phyloP scores from a whole-genome alignment of 1,284 basidiomycete genomes.

The Apiotrichum domesticum region DNA sequence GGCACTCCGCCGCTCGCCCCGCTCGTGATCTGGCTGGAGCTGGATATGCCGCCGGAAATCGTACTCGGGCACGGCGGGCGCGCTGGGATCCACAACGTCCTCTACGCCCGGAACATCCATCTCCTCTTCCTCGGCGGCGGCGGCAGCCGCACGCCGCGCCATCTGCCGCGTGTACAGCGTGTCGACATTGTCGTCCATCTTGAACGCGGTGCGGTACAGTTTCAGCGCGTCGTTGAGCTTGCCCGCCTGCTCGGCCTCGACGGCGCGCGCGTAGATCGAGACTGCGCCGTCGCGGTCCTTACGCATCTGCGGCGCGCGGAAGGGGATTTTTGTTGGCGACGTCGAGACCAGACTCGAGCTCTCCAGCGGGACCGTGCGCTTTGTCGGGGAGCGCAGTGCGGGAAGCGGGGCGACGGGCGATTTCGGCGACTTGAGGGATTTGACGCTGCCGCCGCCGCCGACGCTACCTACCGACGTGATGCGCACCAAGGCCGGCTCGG shows the following conservation, averaged over 20 bases:
- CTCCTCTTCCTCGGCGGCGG: slow-evolving; percentile 1
- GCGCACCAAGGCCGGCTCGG: too few relatives aligned
- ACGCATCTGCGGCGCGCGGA: slow-evolving; percentile 11
- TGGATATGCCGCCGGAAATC: slow-evolving; percentile 43
- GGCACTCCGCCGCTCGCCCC: background rate
- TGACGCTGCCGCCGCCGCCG: too few relatives aligned
- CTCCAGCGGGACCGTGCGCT: background rate
- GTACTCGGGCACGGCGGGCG: slow-evolving; percentile 32
- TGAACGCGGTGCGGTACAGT: slow-evolving; percentile 72
- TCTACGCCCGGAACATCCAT: background rate
- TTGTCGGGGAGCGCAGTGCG: background rate
- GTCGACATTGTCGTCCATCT: slow-evolving; percentile 53
- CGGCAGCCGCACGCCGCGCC: background rate
- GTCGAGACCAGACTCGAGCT: background rate
- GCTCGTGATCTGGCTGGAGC: slow-evolving; percentile 39
- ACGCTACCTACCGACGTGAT: too few relatives aligned
- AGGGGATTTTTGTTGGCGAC: slow-evolving; percentile 8
- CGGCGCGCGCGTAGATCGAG: slow-evolving; percentile 61
- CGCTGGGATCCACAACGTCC: slow-evolving; percentile 33
- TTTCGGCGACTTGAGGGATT: background rate
- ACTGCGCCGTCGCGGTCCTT: slow-evolving; percentile 50
- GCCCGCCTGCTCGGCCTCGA: slow-evolving; percentile 65
- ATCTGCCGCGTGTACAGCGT: slow-evolving; percentile 24
- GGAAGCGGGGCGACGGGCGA: background rate
- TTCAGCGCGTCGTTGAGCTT: slow-evolving; percentile 65